phyloP scores from a whole-genome alignment of 441 rosid species.

The Pelargonium myrrhifolium region DNA sequence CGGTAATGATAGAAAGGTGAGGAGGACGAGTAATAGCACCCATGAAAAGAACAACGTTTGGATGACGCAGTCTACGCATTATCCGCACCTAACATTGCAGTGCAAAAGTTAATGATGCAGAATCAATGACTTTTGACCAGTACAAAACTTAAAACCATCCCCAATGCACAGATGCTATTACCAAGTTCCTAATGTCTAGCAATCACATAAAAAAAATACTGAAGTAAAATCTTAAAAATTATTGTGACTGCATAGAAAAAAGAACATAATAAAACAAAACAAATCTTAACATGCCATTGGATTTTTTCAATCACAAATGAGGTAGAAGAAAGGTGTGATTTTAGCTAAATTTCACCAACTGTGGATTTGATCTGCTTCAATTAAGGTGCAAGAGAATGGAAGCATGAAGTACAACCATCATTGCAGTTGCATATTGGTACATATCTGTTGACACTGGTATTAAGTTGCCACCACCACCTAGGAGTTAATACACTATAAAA shows the following conservation, averaged over 20 bases:
- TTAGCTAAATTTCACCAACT: neutral
- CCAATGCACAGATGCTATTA: neutral
- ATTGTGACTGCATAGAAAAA: neutral
- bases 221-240: neutral
- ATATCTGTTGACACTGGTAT: too few relatives aligned
- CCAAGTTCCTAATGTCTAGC: neutral
- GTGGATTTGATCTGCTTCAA: neutral
- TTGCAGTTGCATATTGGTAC: neutral
- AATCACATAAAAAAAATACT: neutral
- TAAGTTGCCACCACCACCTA: too few relatives aligned
- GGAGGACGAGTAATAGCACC: constrained; percentile 99
- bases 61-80: constrained; percentile 97
- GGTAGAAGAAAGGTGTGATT: neutral
- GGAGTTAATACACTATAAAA: neutral
- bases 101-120: constrained; percentile 9
- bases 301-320: neutral
- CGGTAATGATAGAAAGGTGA: constrained; percentile 83
- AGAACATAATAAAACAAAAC: neutral
- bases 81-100: constrained; percentile 64
- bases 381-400: neutral
- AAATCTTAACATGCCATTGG: neutral
- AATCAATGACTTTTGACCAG: constrained; percentile 4
- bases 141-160: neutral
- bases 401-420: neutral
- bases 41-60: constrained; percentile 91